Base-by-base conservation (phyloP, 2,329 filamentous ascomycete genomes). In the Corinectria fuckeliana region DNA sequence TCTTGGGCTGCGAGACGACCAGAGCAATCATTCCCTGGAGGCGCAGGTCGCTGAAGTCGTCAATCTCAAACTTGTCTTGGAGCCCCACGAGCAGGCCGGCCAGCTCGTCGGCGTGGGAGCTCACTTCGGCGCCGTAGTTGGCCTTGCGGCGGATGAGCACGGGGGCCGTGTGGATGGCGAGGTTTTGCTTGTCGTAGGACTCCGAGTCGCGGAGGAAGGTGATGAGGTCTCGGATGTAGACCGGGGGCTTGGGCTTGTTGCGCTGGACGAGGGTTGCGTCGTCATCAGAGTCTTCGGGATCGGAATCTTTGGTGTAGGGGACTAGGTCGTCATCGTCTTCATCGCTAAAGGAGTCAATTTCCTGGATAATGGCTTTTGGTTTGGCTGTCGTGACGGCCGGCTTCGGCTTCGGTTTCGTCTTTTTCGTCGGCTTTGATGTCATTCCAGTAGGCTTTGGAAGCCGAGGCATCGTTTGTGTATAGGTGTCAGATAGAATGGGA, bases 271-370 rank as follows among this genome's bases (percentile, higher is more conserved):
- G 80, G 0, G 93, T 96, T 5, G 95, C 89, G 68, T 99, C 96
- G 34, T 97, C 93, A 57, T 97, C 93, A 0, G 92, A 94, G 72
- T 99, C 95, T 72, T 96, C 92, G 0, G 88, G 85, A 66, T 99
- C 95, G 2, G 91, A 93, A 69, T 92, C 91, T 73, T 97, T 97
- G 13, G 86, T 85, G 67, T 97, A 97, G 1, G 91, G 85, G 2
- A 87, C 80, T 1, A 98, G 79, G 60, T 91, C 90, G 14, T 89
- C 86, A 28, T 87, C 84, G 44, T 88, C 87, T 8, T 81, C 82
- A 1, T 86, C 84, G 1, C 85, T 83, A 2, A 84, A 83, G 9
- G 84, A 83, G 21, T 83, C 80, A 9, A 93, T 73, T 69, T 92
- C 90, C 74, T 93, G 84, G 14, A 90, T 87, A 16, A 89, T 80